These are phyloP conservation scores for Pluteus cervinus DNA, from an alignment of 768 basidiomycete genomes.

Conservation along the genomic window DNA sequence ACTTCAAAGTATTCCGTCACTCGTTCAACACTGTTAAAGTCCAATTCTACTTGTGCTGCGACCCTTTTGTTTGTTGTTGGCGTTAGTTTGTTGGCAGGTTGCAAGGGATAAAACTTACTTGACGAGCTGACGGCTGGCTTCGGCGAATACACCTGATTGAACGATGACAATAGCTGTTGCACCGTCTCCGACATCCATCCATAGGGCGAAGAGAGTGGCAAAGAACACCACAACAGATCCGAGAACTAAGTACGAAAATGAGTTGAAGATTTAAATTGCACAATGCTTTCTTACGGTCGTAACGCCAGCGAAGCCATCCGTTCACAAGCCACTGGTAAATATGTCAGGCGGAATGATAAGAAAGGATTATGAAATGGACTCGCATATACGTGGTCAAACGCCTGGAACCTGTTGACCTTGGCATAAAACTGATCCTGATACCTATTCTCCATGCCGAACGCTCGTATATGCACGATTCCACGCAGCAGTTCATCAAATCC, in stretches of 20 bases:
- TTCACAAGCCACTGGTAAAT: constrained; percentile 54
- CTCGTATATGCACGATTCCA: constrained; percentile 62
- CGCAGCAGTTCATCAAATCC: constrained; percentile 67
- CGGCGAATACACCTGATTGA: constrained; percentile 63
- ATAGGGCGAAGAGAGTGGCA: constrained; percentile 64
- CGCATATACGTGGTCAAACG: constrained; percentile 67
- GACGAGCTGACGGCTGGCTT: constrained; percentile 61
- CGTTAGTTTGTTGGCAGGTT: too few relatives aligned
- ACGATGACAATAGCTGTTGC: constrained; percentile 67
- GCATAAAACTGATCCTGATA: constrained; percentile 61
- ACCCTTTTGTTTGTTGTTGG: too few relatives aligned
- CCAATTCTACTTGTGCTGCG: constrained; percentile 63
- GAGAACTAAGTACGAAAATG: constrained; percentile 33
- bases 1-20: constrained; percentile 66
- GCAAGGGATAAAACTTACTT: constrained; percentile 26
- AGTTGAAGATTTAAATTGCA: constrained; percentile 1
- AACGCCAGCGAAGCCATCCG: constrained; percentile 68
- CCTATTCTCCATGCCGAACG: constrained; percentile 63
- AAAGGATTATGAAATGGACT: constrained; percentile 19
- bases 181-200: constrained; percentile 49
- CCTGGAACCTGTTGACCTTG: constrained; percentile 62
- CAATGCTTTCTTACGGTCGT: constrained; percentile 46
- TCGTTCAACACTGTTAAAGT: constrained; percentile 72
- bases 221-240: constrained; percentile 67
- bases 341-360: constrained; percentile 14